Evolutionary conservation across 768 basidiomycete species (phyloP).

Genomic region (Terana coerulea): DNA sequence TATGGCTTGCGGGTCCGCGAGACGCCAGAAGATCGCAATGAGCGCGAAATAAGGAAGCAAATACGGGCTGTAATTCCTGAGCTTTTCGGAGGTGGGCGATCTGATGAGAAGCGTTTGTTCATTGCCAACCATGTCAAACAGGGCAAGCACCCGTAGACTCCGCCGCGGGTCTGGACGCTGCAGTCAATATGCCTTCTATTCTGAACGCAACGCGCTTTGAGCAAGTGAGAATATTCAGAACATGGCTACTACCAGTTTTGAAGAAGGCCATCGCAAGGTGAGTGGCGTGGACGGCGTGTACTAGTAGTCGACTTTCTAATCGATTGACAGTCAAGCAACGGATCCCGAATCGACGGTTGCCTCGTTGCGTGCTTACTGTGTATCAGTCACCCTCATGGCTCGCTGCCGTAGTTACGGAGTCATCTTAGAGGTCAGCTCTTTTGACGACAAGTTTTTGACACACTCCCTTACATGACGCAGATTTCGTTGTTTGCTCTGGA

Average conservation of each 20-base stretch:
- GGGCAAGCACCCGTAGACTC: neutral
- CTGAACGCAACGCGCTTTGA: constrained; percentile 61
- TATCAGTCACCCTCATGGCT: constrained; percentile 57
- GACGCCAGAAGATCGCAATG: constrained; percentile 66
- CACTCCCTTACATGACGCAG: constrained; percentile 15
- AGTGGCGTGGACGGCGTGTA: constrained; percentile 11
- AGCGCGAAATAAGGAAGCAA: constrained; percentile 69
- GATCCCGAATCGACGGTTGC: neutral
- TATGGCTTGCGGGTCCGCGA: constrained; percentile 67
- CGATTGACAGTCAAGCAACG: neutral
- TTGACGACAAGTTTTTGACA: neutral
- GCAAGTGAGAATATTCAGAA: constrained; percentile 63
- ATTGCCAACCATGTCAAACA: neutral
- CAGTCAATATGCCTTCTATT: constrained; percentile 27
- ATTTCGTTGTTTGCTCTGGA: constrained; percentile 43
- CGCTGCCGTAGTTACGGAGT: constrained; percentile 61
- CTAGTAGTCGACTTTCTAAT: neutral
- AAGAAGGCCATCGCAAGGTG: constrained; percentile 52
- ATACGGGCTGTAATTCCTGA: constrained; percentile 61
- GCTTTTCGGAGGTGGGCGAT: constrained; percentile 55
- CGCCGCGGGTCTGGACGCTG: neutral
- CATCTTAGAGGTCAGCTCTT: constrained; percentile 57
- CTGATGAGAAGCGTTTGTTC: neutral
- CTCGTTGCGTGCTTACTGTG: constrained; percentile 43
- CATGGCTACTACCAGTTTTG: constrained; percentile 74